These are phyloP conservation scores for Solanum chmielewskii DNA, from an alignment of 257 asterid genomes.

Conservation along the genomic window DNA sequence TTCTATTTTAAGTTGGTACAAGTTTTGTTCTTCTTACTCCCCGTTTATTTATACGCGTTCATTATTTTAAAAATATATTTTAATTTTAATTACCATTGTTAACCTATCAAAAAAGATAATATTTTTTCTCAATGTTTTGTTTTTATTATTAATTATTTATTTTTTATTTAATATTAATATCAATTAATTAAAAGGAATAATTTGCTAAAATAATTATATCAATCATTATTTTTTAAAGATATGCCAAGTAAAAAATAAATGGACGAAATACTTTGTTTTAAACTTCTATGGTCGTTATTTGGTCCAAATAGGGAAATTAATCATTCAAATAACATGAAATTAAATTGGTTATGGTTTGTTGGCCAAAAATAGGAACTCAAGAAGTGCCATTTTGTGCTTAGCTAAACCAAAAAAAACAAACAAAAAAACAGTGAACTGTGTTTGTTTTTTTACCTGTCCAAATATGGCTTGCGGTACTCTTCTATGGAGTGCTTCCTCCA, in stretches of 20 bases:
- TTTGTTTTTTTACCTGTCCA: constrained; percentile 48
- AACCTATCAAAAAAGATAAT: too few species aligned
- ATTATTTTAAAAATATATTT: too few species aligned
- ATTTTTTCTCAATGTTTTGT: too few species aligned
- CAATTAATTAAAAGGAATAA: too few species aligned
- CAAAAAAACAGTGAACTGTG: too few species aligned
- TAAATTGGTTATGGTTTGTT: neutral
- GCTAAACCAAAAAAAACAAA: neutral
- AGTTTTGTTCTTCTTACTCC: too few species aligned
- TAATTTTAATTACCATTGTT: too few species aligned
- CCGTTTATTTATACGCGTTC: neutral
- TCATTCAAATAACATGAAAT: neutral
- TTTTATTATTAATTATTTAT: too few species aligned
- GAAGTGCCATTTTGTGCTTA: neutral
- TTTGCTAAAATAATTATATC: rapidly evolving
- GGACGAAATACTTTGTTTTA: too few species aligned
- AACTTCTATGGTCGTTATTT: neutral
- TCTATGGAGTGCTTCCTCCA: constrained; percentile 48
- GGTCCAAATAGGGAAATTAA: neutral
- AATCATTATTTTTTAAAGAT: too few species aligned
- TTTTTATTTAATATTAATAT: too few species aligned
- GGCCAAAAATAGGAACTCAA: neutral
- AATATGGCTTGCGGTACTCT: constrained; percentile 75
- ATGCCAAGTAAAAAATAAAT: too few species aligned
- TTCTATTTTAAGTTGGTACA: neutral